phyloP scores from a whole-genome alignment of 1,139 yeast species.

The Kodamaea ohmeri region DNA sequence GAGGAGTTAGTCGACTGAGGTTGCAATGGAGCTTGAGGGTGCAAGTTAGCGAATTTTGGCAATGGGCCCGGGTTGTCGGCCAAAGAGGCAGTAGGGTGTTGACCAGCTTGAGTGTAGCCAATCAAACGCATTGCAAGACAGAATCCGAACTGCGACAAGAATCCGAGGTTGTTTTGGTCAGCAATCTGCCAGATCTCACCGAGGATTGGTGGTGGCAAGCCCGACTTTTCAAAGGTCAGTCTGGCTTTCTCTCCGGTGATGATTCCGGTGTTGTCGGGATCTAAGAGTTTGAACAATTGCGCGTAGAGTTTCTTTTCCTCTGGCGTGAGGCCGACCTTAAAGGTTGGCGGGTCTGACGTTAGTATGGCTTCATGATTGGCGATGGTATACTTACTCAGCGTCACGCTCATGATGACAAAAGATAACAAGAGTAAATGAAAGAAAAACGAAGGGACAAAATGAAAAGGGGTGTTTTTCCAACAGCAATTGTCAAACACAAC shows the following conservation, averaged over 20 bases:
- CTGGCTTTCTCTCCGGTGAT: conserved; percentile 93
- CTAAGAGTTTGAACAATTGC: conserved; percentile 74
- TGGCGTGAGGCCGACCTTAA: conserved; percentile 57
- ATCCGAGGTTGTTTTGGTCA: conserved; percentile 82
- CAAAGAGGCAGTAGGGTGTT: conserved; percentile 46
- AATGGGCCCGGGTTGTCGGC: conserved; percentile 58
- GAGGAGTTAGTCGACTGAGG: conserved; percentile 42
- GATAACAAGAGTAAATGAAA: not conserved
- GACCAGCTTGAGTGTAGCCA: conserved; percentile 82
- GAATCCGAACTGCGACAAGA: conserved; percentile 78
- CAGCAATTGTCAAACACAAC: no score
- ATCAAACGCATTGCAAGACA: conserved; percentile 84
- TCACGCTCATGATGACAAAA: conserved; percentile 9
- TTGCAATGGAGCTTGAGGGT: conserved; percentile 17
- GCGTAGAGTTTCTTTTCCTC: conserved; percentile 78
- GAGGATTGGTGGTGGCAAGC: conserved; percentile 70
- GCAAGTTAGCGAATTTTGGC: conserved; percentile 49
- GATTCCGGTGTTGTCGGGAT: conserved; percentile 73
- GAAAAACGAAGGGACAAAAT: not conserved
- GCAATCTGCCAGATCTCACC: conserved; percentile 96
- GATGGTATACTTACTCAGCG: conserved; percentile 8
- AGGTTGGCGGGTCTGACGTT: conserved; percentile 29
- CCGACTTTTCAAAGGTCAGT: conserved; percentile 79
- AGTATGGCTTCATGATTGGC: conserved; percentile 8
- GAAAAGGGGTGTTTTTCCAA: not conserved